Conservation (phyloP, 441 rosid genomes). For the Adansonia grandidieri region DNA sequence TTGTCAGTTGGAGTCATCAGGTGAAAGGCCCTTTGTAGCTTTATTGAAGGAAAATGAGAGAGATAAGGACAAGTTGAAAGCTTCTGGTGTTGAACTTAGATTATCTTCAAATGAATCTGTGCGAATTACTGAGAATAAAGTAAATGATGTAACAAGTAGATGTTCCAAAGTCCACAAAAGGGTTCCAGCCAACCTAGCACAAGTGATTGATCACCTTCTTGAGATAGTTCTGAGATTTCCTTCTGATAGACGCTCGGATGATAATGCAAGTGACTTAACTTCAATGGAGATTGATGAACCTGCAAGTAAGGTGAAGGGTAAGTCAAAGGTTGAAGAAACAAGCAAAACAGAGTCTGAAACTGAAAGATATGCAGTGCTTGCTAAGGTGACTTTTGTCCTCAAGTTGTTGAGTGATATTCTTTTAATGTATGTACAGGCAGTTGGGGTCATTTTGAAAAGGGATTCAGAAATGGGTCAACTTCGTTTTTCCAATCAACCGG, state of each 20-base stretch:
- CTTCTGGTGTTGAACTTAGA: constrained; percentile 61
- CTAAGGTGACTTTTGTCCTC: constrained; percentile 84
- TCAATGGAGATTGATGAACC: constrained; percentile 93
- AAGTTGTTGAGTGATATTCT: constrained; percentile 91
- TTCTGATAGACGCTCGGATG: constrained; percentile 54
- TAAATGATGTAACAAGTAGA: constrained; percentile 75
- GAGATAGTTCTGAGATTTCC: constrained; percentile 82
- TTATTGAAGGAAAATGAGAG: constrained; percentile 81
- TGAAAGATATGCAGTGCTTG: constrained; percentile 86
- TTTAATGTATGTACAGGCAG: constrained; percentile 88
- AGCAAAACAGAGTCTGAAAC: constrained; percentile 61
- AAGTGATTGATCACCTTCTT: constrained; percentile 96
- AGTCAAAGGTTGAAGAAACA: constrained; percentile 78
- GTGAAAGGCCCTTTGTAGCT: constrained; percentile 80
- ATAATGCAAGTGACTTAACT: constrained; percentile 41
- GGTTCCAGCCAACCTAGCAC: constrained; percentile 80
- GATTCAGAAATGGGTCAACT: constrained; percentile 81
- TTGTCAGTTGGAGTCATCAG: constrained; percentile 92
- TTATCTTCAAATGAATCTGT: constrained; percentile 64
- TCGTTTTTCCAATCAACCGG: constrained; percentile 66
- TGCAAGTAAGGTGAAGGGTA: constrained; percentile 79
- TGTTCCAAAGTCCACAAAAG: constrained; percentile 81
- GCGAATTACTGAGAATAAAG: constrained; percentile 73
- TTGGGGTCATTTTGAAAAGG: constrained; percentile 79
- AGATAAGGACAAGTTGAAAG: constrained; percentile 70